Conservation (phyloP, 208 protist species). For the Trypanosoma melophagium region DNA sequence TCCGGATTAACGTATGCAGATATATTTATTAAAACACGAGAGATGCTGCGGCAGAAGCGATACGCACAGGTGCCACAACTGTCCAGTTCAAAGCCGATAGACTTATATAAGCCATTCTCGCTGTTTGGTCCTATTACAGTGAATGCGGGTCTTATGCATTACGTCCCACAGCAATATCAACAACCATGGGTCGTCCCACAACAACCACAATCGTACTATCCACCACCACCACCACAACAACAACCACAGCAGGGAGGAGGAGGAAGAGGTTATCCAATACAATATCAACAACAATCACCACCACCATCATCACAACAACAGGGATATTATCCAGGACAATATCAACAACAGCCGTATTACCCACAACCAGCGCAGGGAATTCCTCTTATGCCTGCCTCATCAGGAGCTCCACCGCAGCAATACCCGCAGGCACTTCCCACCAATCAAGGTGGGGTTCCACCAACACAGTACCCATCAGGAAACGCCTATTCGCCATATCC, state of each 20-base stretch:
- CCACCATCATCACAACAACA: constrained; percentile 8
- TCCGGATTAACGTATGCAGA: constrained; percentile 70
- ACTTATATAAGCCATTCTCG: constrained; percentile 88
- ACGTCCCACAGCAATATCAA: constrained; percentile 65
- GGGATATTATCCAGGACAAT: constrained; percentile 4
- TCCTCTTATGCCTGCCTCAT: constrained; percentile 2
- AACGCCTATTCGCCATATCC: not conserved
- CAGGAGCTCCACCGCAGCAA: constrained; percentile 2
- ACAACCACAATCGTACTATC: constrained; percentile 21
- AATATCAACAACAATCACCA: constrained; percentile 49
- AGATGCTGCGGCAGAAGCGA: constrained; percentile 65
- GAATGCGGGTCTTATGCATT: constrained; percentile 58
- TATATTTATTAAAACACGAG: constrained; percentile 77
- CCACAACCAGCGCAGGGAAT: constrained; percentile 8
- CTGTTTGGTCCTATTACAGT: constrained; percentile 81
- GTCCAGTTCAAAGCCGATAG: constrained; percentile 87
- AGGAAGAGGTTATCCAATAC: constrained; percentile 9
- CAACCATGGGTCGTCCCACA: constrained; percentile 31
- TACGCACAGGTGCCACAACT: constrained; percentile 89
- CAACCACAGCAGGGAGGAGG: no score
- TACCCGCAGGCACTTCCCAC: constrained; percentile 25
- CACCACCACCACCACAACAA: constrained; percentile 26
- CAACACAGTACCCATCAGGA: constrained; percentile 3
- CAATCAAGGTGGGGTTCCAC: not conserved
- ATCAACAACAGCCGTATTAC: constrained; percentile 4